Percentiles rank a stretch among this genome's conserved stretches.
phyloP scores from a whole-genome alignment of 164 flowering plant genomes.

The Chimonanthus salicifolius region DNA sequence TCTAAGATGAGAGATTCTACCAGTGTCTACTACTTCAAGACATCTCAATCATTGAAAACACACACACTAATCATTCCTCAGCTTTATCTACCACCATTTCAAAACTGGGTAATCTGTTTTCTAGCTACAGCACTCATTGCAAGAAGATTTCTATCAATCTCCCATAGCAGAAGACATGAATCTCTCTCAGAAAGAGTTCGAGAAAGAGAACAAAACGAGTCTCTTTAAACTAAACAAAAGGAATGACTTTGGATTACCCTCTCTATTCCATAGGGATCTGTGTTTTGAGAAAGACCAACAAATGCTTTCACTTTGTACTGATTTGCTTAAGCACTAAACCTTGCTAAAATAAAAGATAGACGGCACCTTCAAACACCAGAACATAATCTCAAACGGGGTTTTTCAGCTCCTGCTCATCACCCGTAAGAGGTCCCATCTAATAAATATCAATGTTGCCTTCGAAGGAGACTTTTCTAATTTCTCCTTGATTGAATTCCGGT shows the following conservation, averaged over 20 bases:
- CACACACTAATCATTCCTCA: conserved; percentile 42
- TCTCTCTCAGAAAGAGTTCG: conserved; percentile 23
- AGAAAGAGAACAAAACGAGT: conserved; percentile 32
- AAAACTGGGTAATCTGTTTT: conserved; percentile 30
- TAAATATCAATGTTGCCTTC: background rate
- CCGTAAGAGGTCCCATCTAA: background rate
- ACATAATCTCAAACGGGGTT: conserved; percentile 2
- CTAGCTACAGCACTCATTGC: conserved; percentile 30
- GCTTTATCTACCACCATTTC: conserved; percentile 6
- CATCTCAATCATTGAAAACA: conserved; percentile 53
- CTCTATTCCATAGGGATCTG: conserved; percentile 85
- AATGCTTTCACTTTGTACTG: conserved; percentile 12
- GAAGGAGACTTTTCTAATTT: conserved; percentile 7
- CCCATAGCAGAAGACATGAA: conserved; percentile 10
- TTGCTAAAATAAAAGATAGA: conserved; percentile 12
- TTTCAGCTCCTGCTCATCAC: background rate
- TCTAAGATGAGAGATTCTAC: conserved; percentile 8
- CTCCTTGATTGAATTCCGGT: conserved; percentile 12
- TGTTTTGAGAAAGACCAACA: conserved; percentile 46
- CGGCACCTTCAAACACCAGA: conserved; percentile 11
- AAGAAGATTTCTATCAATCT: conserved; percentile 11
- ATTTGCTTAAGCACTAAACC: conserved; percentile 19
- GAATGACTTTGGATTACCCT: conserved; percentile 57
- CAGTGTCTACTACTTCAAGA: conserved; percentile 22
- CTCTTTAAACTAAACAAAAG: conserved; percentile 65